phyloP scores from a whole-genome alignment of 345 rosid genomes.

The Pseudoturritis turrita region DNA sequence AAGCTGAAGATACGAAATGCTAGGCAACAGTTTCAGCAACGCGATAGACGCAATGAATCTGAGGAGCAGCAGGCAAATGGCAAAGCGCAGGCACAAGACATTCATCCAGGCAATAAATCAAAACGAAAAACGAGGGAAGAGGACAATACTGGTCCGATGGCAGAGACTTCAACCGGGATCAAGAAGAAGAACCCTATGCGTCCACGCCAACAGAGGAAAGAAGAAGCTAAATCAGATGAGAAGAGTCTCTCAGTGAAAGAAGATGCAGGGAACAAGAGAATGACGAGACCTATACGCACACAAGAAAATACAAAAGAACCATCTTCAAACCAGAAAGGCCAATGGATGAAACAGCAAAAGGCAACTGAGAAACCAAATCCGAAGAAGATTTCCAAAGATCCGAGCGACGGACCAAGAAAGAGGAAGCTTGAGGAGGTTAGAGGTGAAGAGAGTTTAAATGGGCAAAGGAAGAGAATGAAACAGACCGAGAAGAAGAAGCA shows the following conservation, averaged over 20 bases:
- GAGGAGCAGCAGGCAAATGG: conserved; percentile 27
- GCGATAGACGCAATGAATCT: conserved; percentile 13
- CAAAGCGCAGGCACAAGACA: conserved; percentile 17
- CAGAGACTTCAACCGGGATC: conserved; percentile 26
- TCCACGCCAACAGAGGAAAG: conserved; percentile 15
- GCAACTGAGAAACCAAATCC: conserved; percentile 22
- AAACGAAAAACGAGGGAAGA: conserved; percentile 46
- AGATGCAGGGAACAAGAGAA: conserved; percentile 33
- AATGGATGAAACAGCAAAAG: conserved; percentile 23
- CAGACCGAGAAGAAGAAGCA: conserved; percentile 36
- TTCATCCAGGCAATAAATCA: conserved; percentile 20
- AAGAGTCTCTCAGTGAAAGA: conserved; percentile 1
- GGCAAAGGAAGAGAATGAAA: conserved; percentile 40
- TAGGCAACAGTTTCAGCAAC: conserved; percentile 44
- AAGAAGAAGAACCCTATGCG: conserved; percentile 25
- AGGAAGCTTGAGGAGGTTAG: conserved; percentile 37
- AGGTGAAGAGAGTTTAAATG: conserved; percentile 30
- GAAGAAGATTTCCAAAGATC: conserved; percentile 23
- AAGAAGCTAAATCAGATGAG: conserved; percentile 21
- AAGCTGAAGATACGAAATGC: conserved; percentile 62
- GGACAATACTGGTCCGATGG: neutral
- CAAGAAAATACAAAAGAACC: conserved; percentile 24
- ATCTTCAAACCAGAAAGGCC: conserved; percentile 29
- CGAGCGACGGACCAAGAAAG: conserved; percentile 29
- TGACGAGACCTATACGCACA: conserved; percentile 29